Percentiles rank a stretch among this genome's conserved stretches.
Conservation (phyloP, 768 basidiomycete species). For the Tylopilus intermedius region DNA sequence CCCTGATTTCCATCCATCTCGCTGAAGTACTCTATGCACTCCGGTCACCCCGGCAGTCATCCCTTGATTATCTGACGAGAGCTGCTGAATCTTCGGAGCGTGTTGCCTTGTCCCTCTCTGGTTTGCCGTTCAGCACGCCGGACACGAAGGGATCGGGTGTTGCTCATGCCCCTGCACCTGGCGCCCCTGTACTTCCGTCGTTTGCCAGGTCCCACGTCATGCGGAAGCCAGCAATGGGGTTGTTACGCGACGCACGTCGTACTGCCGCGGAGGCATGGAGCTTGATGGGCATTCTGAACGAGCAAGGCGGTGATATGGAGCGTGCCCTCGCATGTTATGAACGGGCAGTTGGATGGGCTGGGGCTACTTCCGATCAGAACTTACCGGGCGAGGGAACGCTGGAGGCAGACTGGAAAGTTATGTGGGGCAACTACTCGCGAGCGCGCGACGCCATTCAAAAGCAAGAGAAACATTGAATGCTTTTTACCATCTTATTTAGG, state of each 20-base stretch:
- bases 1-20: slow-evolving; percentile 67
- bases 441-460: slow-evolving; percentile 30
- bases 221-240: slow-evolving; percentile 47
- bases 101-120: slow-evolving; percentile 51
- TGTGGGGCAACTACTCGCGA: slow-evolving; percentile 59
- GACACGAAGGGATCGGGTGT: slow-evolving; percentile 32
- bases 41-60: slow-evolving; percentile 36
- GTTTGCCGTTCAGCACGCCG: slow-evolving; percentile 34
- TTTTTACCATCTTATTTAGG: background rate
- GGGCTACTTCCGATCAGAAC: slow-evolving; percentile 36
- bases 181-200: slow-evolving; percentile 37
- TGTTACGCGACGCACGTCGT: slow-evolving; percentile 66
- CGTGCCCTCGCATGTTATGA: slow-evolving; percentile 59
- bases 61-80: slow-evolving; percentile 51
- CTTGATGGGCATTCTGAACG: slow-evolving; percentile 62
- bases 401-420: slow-evolving; percentile 56
- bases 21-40: slow-evolving; percentile 65
- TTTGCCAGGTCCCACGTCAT: slow-evolving; percentile 49
- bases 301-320: slow-evolving; percentile 34
- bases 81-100: slow-evolving; percentile 68
- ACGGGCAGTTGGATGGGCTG: slow-evolving; percentile 67
- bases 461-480: slow-evolving; percentile 3
- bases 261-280: slow-evolving; percentile 75
- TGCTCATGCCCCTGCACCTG: slow-evolving; percentile 35
- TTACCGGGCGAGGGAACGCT: slow-evolving; percentile 48